These are phyloP conservation scores for Endoconidiophora laricicola DNA, from an alignment of 2,329 filamentous ascomycete species.

Conservation along the genomic window DNA sequence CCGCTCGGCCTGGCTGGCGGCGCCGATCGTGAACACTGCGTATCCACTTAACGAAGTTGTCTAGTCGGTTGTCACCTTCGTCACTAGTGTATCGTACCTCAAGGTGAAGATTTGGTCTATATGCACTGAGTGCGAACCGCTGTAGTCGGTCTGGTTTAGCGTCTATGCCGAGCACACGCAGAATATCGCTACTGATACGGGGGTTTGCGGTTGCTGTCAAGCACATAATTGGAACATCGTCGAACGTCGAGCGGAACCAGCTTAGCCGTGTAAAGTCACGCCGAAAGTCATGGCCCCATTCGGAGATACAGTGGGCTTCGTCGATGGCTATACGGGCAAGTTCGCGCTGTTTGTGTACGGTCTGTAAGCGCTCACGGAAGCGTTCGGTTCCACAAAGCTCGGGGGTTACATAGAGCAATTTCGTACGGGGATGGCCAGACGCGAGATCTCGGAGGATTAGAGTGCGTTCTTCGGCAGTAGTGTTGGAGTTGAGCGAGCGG, in stretches of 20 bases:
- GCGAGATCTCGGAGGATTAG: slow-evolving; percentile 66
- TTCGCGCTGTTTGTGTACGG: slow-evolving; percentile 65
- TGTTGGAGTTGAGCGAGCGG: slow-evolving; percentile 75
- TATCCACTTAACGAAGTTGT: slow-evolving; percentile 63
- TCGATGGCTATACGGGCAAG: slow-evolving; percentile 81
- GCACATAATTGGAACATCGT: slow-evolving; percentile 78
- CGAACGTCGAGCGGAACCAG: slow-evolving; percentile 71
- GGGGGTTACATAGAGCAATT: slow-evolving; percentile 84
- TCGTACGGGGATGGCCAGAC: slow-evolving; percentile 68
- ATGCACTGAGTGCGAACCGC: slow-evolving; percentile 69
- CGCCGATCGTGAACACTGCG: slow-evolving; percentile 55
- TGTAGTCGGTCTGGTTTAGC: slow-evolving; percentile 40
- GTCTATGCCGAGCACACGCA: slow-evolving; percentile 55
- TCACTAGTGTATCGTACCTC: slow-evolving; percentile 74
- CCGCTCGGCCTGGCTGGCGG: slow-evolving; percentile 37
- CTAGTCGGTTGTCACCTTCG: slow-evolving; percentile 53
- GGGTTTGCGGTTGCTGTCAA: slow-evolving; percentile 81
- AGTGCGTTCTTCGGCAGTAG: slow-evolving; percentile 44
- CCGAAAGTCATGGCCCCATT: slow-evolving; percentile 98
- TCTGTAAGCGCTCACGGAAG: slow-evolving; percentile 58
- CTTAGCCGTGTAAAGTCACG: slow-evolving; percentile 73
- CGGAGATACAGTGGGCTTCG: slow-evolving; percentile 91
- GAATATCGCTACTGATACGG: slow-evolving; percentile 66
- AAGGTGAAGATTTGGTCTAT: slow-evolving; percentile 73
- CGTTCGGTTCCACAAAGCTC: slow-evolving; percentile 65